phyloP scores from a whole-genome alignment of 345 rosid genomes.

The Arabis alpina region DNA sequence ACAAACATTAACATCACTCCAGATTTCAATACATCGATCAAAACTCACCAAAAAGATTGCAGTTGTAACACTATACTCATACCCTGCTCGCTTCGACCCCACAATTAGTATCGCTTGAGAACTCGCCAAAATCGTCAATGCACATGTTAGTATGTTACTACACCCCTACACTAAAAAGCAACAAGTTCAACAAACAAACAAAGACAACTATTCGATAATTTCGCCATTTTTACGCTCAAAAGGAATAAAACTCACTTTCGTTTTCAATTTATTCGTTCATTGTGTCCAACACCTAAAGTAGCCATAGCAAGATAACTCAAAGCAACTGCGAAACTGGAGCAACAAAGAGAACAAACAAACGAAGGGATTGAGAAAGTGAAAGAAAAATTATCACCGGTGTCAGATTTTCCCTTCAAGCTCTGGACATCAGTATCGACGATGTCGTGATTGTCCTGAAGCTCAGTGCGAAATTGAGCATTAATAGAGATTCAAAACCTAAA shows the following conservation, averaged over 20 bases:
- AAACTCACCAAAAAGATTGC: slow-evolving; percentile 87
- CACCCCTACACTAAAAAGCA: slow-evolving; percentile 48
- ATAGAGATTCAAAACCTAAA: not conserved
- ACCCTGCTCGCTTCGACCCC: slow-evolving; percentile 99
- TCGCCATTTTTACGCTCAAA: not conserved
- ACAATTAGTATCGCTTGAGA: slow-evolving; percentile 97
- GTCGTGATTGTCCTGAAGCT: slow-evolving; percentile 39
- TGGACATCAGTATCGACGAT: slow-evolving; percentile 36
- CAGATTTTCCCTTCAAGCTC: slow-evolving; percentile 44
- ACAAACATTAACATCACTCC: slow-evolving; percentile 7
- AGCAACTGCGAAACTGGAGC: slow-evolving; percentile 44
- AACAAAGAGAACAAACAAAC: slow-evolving; percentile 27
- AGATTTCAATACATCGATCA: not conserved
- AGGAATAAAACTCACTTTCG: slow-evolving; percentile 60
- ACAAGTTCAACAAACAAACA: not conserved
- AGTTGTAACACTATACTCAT: slow-evolving; percentile 95
- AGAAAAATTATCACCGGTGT: slow-evolving; percentile 10
- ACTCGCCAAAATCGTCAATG: slow-evolving; percentile 87
- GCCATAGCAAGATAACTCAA: slow-evolving; percentile 47
- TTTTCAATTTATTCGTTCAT: slow-evolving; percentile 68
- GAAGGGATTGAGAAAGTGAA: not conserved
- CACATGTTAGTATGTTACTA: slow-evolving; percentile 84
- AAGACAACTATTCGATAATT: not conserved
- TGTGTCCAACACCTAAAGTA: slow-evolving; percentile 44
- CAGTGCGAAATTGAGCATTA: slow-evolving; percentile 1